Evolutionary conservation across 306 rosid species (phyloP).

Genomic region (Corylus americana): DNA sequence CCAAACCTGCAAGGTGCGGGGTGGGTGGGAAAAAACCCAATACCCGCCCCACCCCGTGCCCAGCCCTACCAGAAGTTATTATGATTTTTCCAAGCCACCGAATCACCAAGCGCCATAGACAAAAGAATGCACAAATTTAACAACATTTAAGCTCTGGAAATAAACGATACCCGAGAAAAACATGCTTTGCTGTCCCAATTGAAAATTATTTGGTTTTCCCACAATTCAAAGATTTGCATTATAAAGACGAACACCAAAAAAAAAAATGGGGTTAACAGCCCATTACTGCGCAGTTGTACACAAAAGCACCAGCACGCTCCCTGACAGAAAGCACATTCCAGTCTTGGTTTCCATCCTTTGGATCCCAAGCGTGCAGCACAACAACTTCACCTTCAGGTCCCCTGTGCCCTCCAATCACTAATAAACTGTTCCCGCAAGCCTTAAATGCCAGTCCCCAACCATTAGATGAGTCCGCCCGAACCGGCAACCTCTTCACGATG

Average conservation of each 20-base stretch:
- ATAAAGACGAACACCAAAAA: background rate
- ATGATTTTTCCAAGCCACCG: background rate
- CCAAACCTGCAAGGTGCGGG: too few species aligned
- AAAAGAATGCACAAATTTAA: background rate
- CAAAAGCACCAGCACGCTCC: constrained; percentile 34
- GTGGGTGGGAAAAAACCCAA: too few species aligned
- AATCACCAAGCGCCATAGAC: background rate
- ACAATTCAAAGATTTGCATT: constrained; percentile 1
- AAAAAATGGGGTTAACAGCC: constrained; percentile 18
- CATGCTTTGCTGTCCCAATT: constrained; percentile 4
- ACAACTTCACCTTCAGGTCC: constrained; percentile 32
- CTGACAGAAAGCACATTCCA: constrained; percentile 39
- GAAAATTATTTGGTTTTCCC: constrained; percentile 11
- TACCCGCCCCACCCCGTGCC: too few species aligned
- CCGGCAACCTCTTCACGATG: constrained; percentile 32
- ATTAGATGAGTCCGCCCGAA: constrained; percentile 30
- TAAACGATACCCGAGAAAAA: background rate
- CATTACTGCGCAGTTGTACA: constrained; percentile 47
- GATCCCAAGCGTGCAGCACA: constrained; percentile 33
- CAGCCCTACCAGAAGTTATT: background rate
- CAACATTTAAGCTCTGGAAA: background rate
- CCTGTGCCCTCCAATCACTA: constrained; percentile 36
- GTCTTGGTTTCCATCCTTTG: constrained; percentile 24
- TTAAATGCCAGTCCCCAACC: constrained; percentile 48
- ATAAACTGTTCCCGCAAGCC: constrained; percentile 35